Evolutionary conservation across 768 basidiomycete species (phyloP).

Genomic region (Lactifluus rugatus): DNA sequence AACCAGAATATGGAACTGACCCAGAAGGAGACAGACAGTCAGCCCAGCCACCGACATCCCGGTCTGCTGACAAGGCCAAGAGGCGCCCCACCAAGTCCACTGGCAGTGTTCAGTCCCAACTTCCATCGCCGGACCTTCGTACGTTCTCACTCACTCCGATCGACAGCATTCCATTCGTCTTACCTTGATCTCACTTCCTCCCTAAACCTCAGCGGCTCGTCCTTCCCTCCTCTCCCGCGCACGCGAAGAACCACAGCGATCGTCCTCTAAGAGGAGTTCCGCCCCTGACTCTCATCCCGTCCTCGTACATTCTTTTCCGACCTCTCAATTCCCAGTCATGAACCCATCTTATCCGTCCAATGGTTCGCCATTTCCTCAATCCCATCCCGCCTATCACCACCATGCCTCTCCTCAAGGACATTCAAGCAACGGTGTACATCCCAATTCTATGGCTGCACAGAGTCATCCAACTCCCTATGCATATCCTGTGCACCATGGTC

Average conservation of each 20-base stretch:
- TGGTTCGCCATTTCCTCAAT: constrained; percentile 40
- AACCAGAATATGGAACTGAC: constrained; percentile 7
- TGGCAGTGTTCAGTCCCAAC: not conserved
- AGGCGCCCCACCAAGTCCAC: constrained; percentile 16
- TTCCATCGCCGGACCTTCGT: constrained; percentile 19
- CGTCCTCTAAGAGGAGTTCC: constrained; percentile 18
- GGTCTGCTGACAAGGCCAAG: constrained; percentile 16
- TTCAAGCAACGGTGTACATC: constrained; percentile 31
- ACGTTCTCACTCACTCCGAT: constrained; percentile 8
- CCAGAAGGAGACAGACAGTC: constrained; percentile 9
- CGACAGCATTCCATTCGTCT: not conserved
- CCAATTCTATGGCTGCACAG: constrained; percentile 29
- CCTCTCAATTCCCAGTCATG: constrained; percentile 47
- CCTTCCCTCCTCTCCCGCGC: constrained; percentile 26
- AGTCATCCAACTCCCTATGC: constrained; percentile 45
- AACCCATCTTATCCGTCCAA: constrained; percentile 60
- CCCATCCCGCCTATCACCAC: constrained; percentile 29
- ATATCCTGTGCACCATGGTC: constrained; percentile 21
- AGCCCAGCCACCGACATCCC: constrained; percentile 6
- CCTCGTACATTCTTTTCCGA: constrained; percentile 45
- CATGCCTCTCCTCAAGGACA: constrained; percentile 29
- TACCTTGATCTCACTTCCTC: constrained; percentile 1
- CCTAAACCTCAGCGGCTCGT: constrained; percentile 10
- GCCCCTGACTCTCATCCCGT: constrained; percentile 31
- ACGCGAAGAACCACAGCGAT: constrained; percentile 24